These are phyloP conservation scores for Naganishia vaughanmartiniae DNA, from an alignment of 768 basidiomycete genomes.

Conservation along the genomic window DNA sequence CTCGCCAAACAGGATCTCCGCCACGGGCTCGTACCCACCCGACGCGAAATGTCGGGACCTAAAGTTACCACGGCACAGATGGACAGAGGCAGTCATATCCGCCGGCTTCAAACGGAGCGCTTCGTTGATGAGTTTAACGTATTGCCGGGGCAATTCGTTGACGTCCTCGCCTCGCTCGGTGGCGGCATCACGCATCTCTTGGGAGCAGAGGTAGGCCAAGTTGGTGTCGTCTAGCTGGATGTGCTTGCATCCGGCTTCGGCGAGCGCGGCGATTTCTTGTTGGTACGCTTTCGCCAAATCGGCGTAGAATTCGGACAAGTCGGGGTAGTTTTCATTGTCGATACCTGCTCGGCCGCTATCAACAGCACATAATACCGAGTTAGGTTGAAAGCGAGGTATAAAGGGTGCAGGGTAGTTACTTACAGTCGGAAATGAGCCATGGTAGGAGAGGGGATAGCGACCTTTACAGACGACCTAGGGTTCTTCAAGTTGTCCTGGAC, in stretches of 20 bases:
- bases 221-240: slow-evolving; percentile 35
- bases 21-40: slow-evolving; percentile 36
- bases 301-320: slow-evolving; percentile 30
- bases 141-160: slow-evolving; percentile 28
- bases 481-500: slow-evolving; percentile 33
- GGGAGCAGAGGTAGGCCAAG: slow-evolving; percentile 34
- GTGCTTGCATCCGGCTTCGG: slow-evolving; percentile 30
- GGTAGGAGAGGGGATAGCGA: slow-evolving; percentile 45
- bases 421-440: slow-evolving; percentile 34
- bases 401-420: neutral
- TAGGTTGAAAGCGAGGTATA: too few species aligned
- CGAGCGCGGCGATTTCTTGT: slow-evolving; percentile 28
- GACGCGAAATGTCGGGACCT: slow-evolving; percentile 30
- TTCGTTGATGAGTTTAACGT: slow-evolving; percentile 34
- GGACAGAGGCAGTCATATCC: slow-evolving; percentile 31
- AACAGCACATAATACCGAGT: too few species aligned
- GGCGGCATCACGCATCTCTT: slow-evolving; percentile 31
- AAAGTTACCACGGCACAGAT: slow-evolving; percentile 35
- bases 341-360: slow-evolving; percentile 30
- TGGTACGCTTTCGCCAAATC: slow-evolving; percentile 32
- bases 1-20: slow-evolving; percentile 31
- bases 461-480: slow-evolving; percentile 37
- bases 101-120: slow-evolving; percentile 27
- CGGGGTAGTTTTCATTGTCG: slow-evolving; percentile 27
- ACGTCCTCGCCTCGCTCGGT: slow-evolving; percentile 30